Conservation (phyloP, 345 rosid species). For the Bretschneidera sinensis region DNA sequence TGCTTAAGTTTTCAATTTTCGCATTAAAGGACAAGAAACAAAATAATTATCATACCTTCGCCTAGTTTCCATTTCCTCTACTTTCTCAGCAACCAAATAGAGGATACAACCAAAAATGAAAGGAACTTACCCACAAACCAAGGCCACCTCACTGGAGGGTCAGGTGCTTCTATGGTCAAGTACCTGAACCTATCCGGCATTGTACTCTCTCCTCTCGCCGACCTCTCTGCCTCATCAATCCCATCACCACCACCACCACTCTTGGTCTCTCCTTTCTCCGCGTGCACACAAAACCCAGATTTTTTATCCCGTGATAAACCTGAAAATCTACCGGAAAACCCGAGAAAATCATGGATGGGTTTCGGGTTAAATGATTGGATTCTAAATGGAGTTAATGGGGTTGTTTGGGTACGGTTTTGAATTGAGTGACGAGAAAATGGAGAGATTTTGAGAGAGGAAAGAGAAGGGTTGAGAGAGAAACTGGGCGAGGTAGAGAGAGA, state of each 20-base stretch:
- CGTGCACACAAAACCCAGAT: constrained; percentile 30
- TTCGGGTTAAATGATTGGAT: constrained; percentile 5
- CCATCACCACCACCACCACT: constrained; percentile 12
- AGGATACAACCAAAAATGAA: background rate
- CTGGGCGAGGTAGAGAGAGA: background rate
- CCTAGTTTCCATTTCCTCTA: background rate
- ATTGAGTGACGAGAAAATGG: constrained; percentile 14
- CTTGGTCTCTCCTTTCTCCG: constrained; percentile 23
- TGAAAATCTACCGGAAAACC: constrained; percentile 11
- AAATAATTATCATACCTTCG: too few relatives aligned
- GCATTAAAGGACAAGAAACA: too few relatives aligned
- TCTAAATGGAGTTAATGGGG: constrained; percentile 9
- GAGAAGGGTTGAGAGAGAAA: constrained; percentile 11
- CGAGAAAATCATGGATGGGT: background rate
- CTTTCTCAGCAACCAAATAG: background rate
- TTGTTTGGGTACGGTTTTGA: constrained; percentile 5
- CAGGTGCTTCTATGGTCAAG: constrained; percentile 76
- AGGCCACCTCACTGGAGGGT: constrained; percentile 68
- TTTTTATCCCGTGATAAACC: constrained; percentile 17
- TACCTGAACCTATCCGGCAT: constrained; percentile 86
- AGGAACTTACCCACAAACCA: constrained; percentile 68
- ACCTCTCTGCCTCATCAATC: constrained; percentile 44
- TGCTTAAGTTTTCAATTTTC: too few relatives aligned
- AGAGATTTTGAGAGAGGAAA: constrained; percentile 11
- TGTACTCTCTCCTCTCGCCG: constrained; percentile 68